A percentile compares a stretch with the other conserved stretches of the same genome.
Evolutionary conservation across 2,329 filamentous ascomycete species (phyloP).

Genomic region (Chalaropsis ovoidea): DNA sequence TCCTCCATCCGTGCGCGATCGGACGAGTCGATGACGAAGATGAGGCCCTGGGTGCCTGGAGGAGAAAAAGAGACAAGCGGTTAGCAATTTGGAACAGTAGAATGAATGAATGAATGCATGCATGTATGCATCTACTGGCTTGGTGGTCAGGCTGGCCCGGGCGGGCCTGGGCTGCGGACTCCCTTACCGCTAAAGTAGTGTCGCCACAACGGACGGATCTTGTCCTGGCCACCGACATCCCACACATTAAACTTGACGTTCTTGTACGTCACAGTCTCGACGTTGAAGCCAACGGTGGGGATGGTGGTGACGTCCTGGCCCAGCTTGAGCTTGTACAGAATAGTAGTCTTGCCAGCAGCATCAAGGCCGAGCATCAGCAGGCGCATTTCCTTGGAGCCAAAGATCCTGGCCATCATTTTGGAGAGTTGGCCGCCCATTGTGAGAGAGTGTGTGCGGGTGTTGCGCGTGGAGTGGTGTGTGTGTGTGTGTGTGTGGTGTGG

Average conservation of each 20-base stretch:
- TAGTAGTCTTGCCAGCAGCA: conserved; percentile 97
- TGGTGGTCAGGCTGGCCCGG: not conserved
- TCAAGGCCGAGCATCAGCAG: conserved; percentile 96
- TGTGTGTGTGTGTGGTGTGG: not conserved
- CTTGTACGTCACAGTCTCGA: conserved; percentile 97
- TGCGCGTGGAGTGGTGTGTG: not conserved
- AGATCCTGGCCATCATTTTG: conserved; percentile 97
- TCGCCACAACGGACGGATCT: conserved; percentile 93
- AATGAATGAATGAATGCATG: too few relatives aligned
- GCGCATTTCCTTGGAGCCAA: conserved; percentile 98
- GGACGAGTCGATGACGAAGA: conserved; percentile 96
- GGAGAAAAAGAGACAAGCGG: not conserved
- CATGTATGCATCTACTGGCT: not conserved
- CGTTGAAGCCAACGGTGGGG: conserved; percentile 97
- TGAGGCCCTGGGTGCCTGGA: conserved; percentile 84
- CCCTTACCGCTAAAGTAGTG: conserved; percentile 79
- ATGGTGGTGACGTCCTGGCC: conserved; percentile 98
- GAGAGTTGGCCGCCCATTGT: conserved; percentile 88
- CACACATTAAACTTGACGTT: conserved; percentile 99
- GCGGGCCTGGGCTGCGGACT: not conserved
- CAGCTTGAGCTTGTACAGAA: conserved; percentile 97
- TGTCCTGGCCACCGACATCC: conserved; percentile 98
- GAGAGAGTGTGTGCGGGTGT: not conserved
- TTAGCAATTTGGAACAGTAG: conserved; percentile 18
- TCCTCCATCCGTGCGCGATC: conserved; percentile 87